phyloP scores from a whole-genome alignment of 108 stramenopile species.

The Pseudonitzschia delicatissima region DNA sequence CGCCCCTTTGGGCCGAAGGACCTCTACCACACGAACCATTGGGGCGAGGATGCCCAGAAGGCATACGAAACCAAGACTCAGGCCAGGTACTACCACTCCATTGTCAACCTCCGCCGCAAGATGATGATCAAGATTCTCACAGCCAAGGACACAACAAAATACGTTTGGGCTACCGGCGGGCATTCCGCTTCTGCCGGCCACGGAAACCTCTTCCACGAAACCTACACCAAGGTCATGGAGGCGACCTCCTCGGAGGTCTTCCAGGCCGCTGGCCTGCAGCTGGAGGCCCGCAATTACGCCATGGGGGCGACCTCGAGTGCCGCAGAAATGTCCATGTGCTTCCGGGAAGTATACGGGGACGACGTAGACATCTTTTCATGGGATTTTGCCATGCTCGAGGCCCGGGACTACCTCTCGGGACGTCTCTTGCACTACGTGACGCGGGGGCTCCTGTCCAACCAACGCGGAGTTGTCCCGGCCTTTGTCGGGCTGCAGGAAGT shows the following conservation, averaged over 20 bases:
- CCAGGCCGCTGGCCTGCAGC: conserved; percentile 45
- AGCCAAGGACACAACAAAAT: not conserved
- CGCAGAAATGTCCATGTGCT: conserved; percentile 33
- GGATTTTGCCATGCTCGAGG: conserved; percentile 50
- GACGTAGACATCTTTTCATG: conserved; percentile 62
- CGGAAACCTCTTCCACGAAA: conserved; percentile 62
- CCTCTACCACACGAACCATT: not conserved
- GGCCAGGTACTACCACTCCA: not conserved
- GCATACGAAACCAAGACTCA: not conserved
- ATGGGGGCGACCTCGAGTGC: conserved; percentile 13
- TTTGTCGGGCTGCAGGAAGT: conserved; percentile 18
- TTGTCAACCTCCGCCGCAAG: conserved; percentile 18
- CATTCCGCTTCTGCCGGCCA: conserved; percentile 75
- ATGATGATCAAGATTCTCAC: conserved; percentile 30
- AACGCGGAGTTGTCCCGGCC: conserved; percentile 14
- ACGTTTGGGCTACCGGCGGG: conserved; percentile 62
- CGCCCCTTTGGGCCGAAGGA: not conserved
- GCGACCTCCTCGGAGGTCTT: conserved; percentile 28
- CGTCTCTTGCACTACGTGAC: conserved; percentile 16
- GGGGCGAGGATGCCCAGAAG: not conserved
- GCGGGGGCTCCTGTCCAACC: conserved; percentile 10
- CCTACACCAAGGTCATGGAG: conserved; percentile 62
- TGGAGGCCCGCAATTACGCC: conserved; percentile 51
- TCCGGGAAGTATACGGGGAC: conserved; percentile 49
- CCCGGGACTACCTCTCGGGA: not conserved